A percentile compares a stretch with the other conserved stretches of the same genome.
phyloP scores from a whole-genome alignment of 306 rosid genomes.

The Sophora flavescens region DNA sequence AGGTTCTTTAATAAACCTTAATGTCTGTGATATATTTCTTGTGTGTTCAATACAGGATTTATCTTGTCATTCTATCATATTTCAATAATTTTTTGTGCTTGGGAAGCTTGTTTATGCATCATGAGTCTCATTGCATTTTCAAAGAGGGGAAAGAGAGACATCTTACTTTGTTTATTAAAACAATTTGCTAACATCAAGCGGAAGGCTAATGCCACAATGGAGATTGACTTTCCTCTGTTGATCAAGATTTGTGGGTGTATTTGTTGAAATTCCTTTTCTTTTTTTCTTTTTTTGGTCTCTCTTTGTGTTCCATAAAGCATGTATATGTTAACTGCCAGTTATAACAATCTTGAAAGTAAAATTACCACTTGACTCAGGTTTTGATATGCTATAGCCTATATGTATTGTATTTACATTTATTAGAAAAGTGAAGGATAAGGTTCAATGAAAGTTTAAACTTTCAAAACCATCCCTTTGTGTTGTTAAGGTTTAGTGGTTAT shows the following conservation, averaged over 20 bases:
- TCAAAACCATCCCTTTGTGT: neutral
- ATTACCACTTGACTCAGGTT: slow-evolving; percentile 4
- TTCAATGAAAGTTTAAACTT: slow-evolving; percentile 14
- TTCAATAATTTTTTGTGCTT: slow-evolving; percentile 23
- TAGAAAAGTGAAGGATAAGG: slow-evolving; percentile 23
- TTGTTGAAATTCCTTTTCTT: slow-evolving; percentile 20
- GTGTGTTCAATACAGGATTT: slow-evolving; percentile 11
- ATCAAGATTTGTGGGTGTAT: slow-evolving; percentile 2
- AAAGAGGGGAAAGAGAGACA: slow-evolving; percentile 13
- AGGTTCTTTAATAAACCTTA: slow-evolving; percentile 62
- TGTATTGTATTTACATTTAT: neutral
- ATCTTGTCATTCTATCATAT: slow-evolving; percentile 17
- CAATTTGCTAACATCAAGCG: slow-evolving; percentile 11
- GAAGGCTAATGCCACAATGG: slow-evolving; percentile 6
- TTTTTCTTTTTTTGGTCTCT: too few relatives aligned
- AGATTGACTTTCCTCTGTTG: slow-evolving; percentile 9
- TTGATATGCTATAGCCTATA: neutral
- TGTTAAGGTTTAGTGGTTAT: neutral
- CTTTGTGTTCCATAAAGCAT: neutral
- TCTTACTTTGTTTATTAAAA: slow-evolving; percentile 3
- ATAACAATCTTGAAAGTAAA: slow-evolving; percentile 1
- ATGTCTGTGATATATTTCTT: slow-evolving; percentile 36
- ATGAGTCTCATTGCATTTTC: slow-evolving; percentile 26
- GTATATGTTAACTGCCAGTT: neutral
- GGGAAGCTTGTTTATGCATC: slow-evolving; percentile 5